Base-by-base conservation (phyloP, 176 grass and related monocot species). In the Urochloa ruziziensis region DNA sequence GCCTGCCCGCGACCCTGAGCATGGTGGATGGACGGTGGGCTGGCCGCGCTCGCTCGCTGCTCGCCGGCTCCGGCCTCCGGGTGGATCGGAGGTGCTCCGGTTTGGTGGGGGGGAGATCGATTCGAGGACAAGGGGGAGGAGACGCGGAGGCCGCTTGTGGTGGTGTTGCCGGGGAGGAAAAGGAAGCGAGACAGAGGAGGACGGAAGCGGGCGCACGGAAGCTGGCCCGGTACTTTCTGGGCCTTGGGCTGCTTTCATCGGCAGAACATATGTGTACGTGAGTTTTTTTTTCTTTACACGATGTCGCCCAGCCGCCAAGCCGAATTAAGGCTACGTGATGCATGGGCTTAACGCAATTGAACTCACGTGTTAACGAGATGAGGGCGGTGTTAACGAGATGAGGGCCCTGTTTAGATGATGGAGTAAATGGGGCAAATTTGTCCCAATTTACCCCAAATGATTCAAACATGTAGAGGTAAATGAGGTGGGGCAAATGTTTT, bases 1-100 rank as follows among this genome's bases (percentile, higher is more conserved):
- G 83, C 51, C 90, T 84, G 47, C 86, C 73, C 52, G 86, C 90
- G 40, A 91, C 48, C 82, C 90, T 91, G 39, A 91, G 78, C 90
- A 91, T 91, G 65, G 42, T 72, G 29, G 30, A 14, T 10, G 51
- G 33, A 25, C 6, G 47, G 32, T n/a, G 3, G 62, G 29, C 6
- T n/a, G 60, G 42, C 40, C 16, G 28, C 46, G 57, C 25, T 39
- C 43, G 46, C 23, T 84, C 54, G 44, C 21, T 70, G 36, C 18
- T 81, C 73, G 62, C 78, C 37, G 83, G 73, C 57, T 74, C 68
- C 44, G 78, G 33, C 14, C 32, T 68, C 47, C 78, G 47, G 23
- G 71, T 4, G 71, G 66, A 78, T 86, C 64, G 65, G n/a, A n/a
- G 47, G 29, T 27, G 79, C n/a, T 69, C 64, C 47, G 15, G 48